A percentile compares a stretch with the other conserved stretches of the same genome.
phyloP scores from a whole-genome alignment of 2,329 filamentous ascomycete species.

The Aspergillus piperis region DNA sequence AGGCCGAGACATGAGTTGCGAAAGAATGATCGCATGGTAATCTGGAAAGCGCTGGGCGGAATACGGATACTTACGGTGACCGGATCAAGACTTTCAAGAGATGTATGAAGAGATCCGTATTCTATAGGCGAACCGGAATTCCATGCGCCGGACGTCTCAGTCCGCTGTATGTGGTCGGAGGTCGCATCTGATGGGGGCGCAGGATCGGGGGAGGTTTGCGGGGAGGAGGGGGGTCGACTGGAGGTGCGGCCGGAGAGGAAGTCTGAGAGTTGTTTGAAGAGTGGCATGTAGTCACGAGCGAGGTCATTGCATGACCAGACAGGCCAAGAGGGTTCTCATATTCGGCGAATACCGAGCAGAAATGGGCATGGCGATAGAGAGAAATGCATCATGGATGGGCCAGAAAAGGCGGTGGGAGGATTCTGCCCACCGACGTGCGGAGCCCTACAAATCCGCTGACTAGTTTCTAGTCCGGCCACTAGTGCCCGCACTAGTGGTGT shows the following conservation, averaged over 20 bases:
- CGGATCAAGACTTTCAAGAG: not conserved
- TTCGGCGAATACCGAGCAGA: not conserved
- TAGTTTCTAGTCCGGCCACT: not conserved
- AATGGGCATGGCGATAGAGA: not conserved
- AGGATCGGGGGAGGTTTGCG: slow-evolving; percentile 8
- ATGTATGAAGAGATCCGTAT: slow-evolving; percentile 1
- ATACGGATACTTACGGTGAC: slow-evolving; percentile 5
- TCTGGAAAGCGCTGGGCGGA: not conserved
- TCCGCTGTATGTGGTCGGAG: slow-evolving; percentile 23
- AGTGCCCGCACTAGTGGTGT: not conserved
- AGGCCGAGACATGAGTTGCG: not conserved
- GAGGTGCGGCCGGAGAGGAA: slow-evolving; percentile 13
- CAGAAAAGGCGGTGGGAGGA: slow-evolving; percentile 23
- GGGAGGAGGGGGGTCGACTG: slow-evolving; percentile 5
- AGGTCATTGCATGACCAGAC: slow-evolving; percentile 18
- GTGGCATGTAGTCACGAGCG: slow-evolving; percentile 23
- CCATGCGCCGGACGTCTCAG: slow-evolving; percentile 26
- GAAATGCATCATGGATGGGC: slow-evolving; percentile 17
- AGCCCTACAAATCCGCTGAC: not conserved
- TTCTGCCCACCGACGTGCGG: slow-evolving; percentile 15
- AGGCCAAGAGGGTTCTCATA: slow-evolving; percentile 9
- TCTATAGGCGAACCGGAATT: slow-evolving; percentile 19
- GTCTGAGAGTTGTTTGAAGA: slow-evolving; percentile 21
- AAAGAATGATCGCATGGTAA: not conserved
- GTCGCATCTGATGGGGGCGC: slow-evolving; percentile 26